These are phyloP conservation scores for Sextonia rubra DNA, from an alignment of 164 flowering plant species.

Conservation along the genomic window DNA sequence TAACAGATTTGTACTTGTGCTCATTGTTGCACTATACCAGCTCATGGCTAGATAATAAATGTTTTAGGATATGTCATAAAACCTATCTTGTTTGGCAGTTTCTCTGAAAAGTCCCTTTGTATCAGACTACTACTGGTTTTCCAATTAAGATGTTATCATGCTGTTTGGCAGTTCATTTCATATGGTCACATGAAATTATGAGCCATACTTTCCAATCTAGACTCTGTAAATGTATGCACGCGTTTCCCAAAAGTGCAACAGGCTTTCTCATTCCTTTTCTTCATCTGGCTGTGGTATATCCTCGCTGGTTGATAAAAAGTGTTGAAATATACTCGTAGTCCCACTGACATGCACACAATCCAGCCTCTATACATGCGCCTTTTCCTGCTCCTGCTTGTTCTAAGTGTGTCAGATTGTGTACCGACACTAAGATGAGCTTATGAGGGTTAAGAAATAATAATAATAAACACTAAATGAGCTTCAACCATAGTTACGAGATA, in stretches of 20 bases:
- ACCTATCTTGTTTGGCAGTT: conserved; percentile 42
- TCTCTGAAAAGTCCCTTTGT: conserved; percentile 79
- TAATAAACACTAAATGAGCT: too few relatives aligned
- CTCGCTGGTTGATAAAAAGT: conserved; percentile 93
- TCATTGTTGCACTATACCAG: neutral
- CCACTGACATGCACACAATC: neutral
- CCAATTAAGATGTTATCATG: conserved; percentile 48
- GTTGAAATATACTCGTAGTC: neutral
- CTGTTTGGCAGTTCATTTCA: too few relatives aligned
- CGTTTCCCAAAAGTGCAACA: conserved; percentile 20
- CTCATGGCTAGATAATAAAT: neutral
- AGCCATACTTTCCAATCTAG: neutral
- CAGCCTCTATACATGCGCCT: neutral
- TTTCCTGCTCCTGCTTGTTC: too few relatives aligned
- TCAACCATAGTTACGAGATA: too few relatives aligned
- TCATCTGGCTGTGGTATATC: conserved; percentile 66
- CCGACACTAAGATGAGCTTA: too few relatives aligned
- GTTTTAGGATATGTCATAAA: neutral
- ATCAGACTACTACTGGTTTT: conserved; percentile 48
- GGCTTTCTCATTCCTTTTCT: conserved; percentile 71
- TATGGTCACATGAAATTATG: neutral
- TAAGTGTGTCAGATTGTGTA: too few relatives aligned
- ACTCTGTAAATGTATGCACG: too few relatives aligned
- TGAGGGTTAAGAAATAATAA: too few relatives aligned
- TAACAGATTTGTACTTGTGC: neutral